Percentiles rank a stretch among this genome's conserved stretches.
phyloP scores from a whole-genome alignment of 768 basidiomycete species.

The Lactifluus subvellereus region DNA sequence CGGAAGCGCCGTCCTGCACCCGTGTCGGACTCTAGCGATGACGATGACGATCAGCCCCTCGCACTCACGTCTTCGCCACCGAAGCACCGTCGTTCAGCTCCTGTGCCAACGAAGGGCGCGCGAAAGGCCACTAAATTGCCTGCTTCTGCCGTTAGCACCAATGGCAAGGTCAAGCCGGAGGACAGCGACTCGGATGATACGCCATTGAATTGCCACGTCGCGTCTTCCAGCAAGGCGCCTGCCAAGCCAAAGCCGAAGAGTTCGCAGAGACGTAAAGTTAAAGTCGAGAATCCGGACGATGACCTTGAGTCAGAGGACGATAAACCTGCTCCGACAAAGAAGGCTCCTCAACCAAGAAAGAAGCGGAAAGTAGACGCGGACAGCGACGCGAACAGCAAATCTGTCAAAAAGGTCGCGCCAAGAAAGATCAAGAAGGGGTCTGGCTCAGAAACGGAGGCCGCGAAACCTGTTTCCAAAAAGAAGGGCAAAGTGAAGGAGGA shows the following conservation, averaged over 20 bases:
- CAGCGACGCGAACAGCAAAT: slow-evolving; percentile 41
- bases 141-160: slow-evolving; percentile 30
- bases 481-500: slow-evolving; percentile 38
- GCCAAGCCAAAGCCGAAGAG: slow-evolving; percentile 46
- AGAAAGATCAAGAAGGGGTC: slow-evolving; percentile 54
- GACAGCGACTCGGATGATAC: slow-evolving; percentile 41
- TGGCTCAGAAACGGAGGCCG: slow-evolving; percentile 34
- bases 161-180: slow-evolving; percentile 35
- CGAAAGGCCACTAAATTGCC: slow-evolving; percentile 36
- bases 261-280: slow-evolving; percentile 41
- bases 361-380: slow-evolving; percentile 45
- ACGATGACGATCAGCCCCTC: slow-evolving; percentile 66
- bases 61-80: slow-evolving; percentile 69
- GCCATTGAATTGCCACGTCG: slow-evolving; percentile 28
- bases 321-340: slow-evolving; percentile 30
- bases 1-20: slow-evolving; percentile 21
- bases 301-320: slow-evolving; percentile 32
- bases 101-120: slow-evolving; percentile 39
- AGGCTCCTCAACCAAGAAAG: slow-evolving; percentile 27
- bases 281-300: slow-evolving; percentile 31
- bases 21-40: slow-evolving; percentile 36
- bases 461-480: slow-evolving; percentile 41
- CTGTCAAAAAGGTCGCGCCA: slow-evolving; percentile 30
- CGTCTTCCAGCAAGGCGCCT: slow-evolving; percentile 22
- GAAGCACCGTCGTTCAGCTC: slow-evolving; percentile 41